These are phyloP conservation scores for Suillus subalutaceus DNA, from an alignment of 768 basidiomycete genomes.

Conservation along the genomic window DNA sequence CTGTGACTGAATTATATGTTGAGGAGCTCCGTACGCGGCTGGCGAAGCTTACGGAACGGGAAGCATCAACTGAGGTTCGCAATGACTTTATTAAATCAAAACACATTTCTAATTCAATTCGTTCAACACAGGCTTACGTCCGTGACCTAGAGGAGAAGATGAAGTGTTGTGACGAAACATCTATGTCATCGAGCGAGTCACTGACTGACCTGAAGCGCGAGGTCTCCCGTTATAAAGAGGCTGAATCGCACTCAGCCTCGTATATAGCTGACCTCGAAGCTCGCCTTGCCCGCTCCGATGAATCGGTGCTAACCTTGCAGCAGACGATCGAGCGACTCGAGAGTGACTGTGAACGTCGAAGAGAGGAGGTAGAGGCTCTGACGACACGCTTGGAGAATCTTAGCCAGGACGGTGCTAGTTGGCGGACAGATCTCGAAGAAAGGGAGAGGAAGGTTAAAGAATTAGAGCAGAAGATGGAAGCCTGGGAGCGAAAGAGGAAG, in stretches of 20 bases:
- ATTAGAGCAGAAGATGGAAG: conserved; percentile 77
- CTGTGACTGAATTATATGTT: conserved; percentile 82
- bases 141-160: conserved; percentile 93
- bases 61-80: conserved; percentile 85
- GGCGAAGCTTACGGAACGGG: conserved; percentile 83
- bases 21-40: conserved; percentile 83
- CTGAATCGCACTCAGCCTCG: conserved; percentile 67
- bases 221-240: conserved; percentile 74
- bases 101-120: conserved; percentile 8
- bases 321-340: conserved; percentile 78
- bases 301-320: conserved; percentile 70
- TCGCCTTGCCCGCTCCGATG: conserved; percentile 77
- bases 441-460: conserved; percentile 76
- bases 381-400: conserved; percentile 72
- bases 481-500: conserved; percentile 74
- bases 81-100: neutral
- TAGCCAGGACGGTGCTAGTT: conserved; percentile 74
- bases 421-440: conserved; percentile 83
- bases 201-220: conserved; percentile 85
- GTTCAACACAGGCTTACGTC: conserved; percentile 73
- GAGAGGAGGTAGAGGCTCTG: conserved; percentile 69
- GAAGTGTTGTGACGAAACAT: conserved; percentile 80
- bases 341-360: conserved; percentile 71
- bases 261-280: conserved; percentile 89
- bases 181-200: conserved; percentile 73